Evolutionary conservation across 257 asterid genomes (phyloP), one percentile per base, ranked within the genome.

Genomic region (Primulina huaijiensis): DNA sequence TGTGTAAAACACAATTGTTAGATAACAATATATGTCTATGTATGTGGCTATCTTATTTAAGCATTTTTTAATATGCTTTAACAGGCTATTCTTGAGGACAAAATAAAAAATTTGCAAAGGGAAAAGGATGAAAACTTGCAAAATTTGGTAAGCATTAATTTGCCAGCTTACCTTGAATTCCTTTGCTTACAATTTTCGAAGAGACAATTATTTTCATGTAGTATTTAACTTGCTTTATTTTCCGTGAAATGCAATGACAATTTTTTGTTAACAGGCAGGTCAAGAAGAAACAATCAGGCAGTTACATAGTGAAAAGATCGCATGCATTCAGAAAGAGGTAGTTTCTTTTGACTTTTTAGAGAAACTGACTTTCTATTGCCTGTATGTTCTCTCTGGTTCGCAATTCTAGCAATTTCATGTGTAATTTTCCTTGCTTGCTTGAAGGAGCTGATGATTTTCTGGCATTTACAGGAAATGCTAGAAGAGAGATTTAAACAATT

Each of bases 241-340:
- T 35, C 11, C 40, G 62, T 38, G 50, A 71, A 63, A 17, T 3
- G 35, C 62, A 19, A 62, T 68, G 61, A 63, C 68, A 65, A 20
- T 68, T 73, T 75, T 64, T 50, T 58, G 67, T 73, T 65, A 37
- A 50, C 80, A 86, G 88, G 84, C 77, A 65, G 76, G 64, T 76
- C 81, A 82, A 65, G 66, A 80, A 74, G 83, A 78, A 76, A 75
- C 75, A 70, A 61, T 86, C 55, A 77, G 79, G 74, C 80, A 79
- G 67, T 72, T 84, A 50, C 76, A 69, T 12, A 75, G 74, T 65
- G 95, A 77, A 37, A 86, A 83, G 73, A 72, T 75, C 50, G 74
- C 69, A 34, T 76, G 71, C 70, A 67, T 67, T 60, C 83, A 71
- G 72, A 80, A 83, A 27, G 85, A 82, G 89, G 89, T 85, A 79